Evolutionary conservation across 1,139 yeast genomes (phyloP).

Genomic region (Magnusiomyces paraingens): DNA sequence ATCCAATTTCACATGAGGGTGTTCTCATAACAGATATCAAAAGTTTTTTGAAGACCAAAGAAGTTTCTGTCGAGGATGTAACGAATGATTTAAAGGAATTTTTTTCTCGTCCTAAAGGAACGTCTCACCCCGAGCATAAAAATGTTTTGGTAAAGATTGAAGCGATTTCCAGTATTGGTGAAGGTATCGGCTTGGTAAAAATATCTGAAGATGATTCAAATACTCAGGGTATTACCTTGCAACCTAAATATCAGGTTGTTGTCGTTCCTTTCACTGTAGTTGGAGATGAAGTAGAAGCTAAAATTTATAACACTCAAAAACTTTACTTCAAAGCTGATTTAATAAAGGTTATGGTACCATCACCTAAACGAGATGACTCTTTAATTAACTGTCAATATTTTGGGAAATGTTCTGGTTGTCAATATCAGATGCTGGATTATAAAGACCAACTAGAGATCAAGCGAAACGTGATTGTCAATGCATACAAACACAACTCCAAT

Average conservation of each 20-base stretch:
- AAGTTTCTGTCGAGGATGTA: constrained; percentile 43
- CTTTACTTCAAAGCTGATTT: constrained; percentile 71
- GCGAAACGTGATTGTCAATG: constrained; percentile 67
- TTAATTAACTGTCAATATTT: constrained; percentile 66
- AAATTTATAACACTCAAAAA: constrained; percentile 74
- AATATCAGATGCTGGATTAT: constrained; percentile 75
- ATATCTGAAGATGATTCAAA: constrained; percentile 6
- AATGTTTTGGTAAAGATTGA: constrained; percentile 53
- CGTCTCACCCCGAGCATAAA: constrained; percentile 51
- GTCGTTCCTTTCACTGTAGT: constrained; percentile 84
- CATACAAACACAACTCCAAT: constrained; percentile 71
- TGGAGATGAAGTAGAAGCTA: constrained; percentile 68
- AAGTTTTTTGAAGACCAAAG: constrained; percentile 43
- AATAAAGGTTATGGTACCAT: constrained; percentile 42
- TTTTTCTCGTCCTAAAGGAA: constrained; percentile 51
- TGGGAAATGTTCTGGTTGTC: constrained; percentile 86
- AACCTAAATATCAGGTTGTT: constrained; percentile 30
- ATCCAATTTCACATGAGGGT: constrained; percentile 76
- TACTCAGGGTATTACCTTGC: not conserved
- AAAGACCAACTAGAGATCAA: constrained; percentile 66
- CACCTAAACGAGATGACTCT: constrained; percentile 48
- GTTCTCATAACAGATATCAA: constrained; percentile 69
- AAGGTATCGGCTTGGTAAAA: constrained; percentile 32
- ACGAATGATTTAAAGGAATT: constrained; percentile 59
- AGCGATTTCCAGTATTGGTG: constrained; percentile 65